These are phyloP conservation scores for Penicillium sp. DNA, from an alignment of 2,329 filamentous ascomycete genomes.

Conservation along the genomic window DNA sequence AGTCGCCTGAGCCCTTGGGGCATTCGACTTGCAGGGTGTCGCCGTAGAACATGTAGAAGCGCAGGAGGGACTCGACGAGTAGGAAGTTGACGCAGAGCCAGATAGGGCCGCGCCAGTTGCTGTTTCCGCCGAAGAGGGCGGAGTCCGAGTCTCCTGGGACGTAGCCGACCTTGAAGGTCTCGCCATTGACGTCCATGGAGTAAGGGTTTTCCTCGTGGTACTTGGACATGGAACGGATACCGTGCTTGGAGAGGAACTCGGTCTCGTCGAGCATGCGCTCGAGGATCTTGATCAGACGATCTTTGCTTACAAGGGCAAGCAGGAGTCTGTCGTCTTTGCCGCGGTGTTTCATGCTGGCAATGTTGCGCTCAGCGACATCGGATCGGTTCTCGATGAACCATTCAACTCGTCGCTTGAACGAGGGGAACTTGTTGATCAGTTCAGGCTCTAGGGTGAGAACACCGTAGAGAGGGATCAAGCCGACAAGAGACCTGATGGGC, in stretches of 20 bases:
- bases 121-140: constrained; percentile 93
- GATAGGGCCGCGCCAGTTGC: constrained; percentile 94
- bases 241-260: constrained; percentile 87
- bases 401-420: constrained; percentile 87
- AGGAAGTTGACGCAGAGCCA: constrained; percentile 97
- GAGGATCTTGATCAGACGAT: constrained; percentile 85
- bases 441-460: constrained; percentile 92
- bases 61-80: constrained; percentile 87
- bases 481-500: constrained; percentile 87
- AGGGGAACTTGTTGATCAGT: constrained; percentile 85
- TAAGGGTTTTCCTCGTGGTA: constrained; percentile 87
- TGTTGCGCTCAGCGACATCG: constrained; percentile 88
- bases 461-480: constrained; percentile 89
- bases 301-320: constrained; percentile 87
- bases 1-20: constrained; percentile 87
- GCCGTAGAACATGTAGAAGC: constrained; percentile 96
- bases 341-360: constrained; percentile 86
- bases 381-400: constrained; percentile 91
- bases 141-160: constrained; percentile 96
- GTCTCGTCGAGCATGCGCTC: constrained; percentile 90
- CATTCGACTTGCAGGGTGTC: constrained; percentile 87
- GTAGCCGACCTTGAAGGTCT: constrained; percentile 84
- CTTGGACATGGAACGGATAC: constrained; percentile 89
- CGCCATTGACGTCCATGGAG: constrained; percentile 93
- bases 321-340: constrained; percentile 88